Percentiles rank a stretch among this genome's conserved stretches.
Conservation (phyloP, 345 rosid genomes). For the Sonneratia caseolaris region DNA sequence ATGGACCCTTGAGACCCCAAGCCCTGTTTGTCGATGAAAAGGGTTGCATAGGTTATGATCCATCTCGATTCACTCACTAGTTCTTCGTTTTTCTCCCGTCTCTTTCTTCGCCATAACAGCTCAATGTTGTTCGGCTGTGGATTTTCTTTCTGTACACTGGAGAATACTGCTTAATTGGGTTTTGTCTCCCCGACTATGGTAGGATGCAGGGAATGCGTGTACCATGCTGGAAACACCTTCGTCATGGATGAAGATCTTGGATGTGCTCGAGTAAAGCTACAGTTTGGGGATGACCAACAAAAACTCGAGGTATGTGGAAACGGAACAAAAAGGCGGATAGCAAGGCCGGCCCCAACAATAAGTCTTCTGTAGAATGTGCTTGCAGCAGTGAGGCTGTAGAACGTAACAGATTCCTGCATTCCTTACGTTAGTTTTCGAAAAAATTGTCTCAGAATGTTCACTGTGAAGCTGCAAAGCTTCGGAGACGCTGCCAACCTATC, state of each 20-base stretch:
- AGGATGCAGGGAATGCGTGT: conserved; percentile 60
- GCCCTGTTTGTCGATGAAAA: conserved; percentile 53
- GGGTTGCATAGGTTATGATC: conserved; percentile 38
- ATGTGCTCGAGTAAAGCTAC: conserved; percentile 49
- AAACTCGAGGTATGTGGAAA: conserved; percentile 33
- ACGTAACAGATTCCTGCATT: too few relatives aligned
- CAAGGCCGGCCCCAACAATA: too few relatives aligned
- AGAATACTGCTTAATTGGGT: not conserved
- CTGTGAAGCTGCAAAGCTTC: too few relatives aligned
- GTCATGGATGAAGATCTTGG: conserved; percentile 37
- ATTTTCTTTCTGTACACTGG: not conserved
- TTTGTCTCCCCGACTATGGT: conserved; percentile 1
- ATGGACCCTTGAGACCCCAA: conserved; percentile 42
- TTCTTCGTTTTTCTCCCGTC: not conserved
- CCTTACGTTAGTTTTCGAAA: too few relatives aligned
- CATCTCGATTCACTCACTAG: not conserved
- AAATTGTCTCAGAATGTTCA: too few relatives aligned
- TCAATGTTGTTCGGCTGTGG: not conserved
- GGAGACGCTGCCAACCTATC: too few relatives aligned
- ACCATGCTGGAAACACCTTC: conserved; percentile 50
- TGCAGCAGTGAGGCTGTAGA: too few relatives aligned
- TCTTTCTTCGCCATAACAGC: not conserved
- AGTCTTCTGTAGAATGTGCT: too few relatives aligned
- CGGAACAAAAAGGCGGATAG: too few relatives aligned
- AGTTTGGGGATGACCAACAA: conserved; percentile 37